phyloP scores from a whole-genome alignment of 2,329 filamentous ascomycete genomes.

The Phaeosphaeria sp. region DNA sequence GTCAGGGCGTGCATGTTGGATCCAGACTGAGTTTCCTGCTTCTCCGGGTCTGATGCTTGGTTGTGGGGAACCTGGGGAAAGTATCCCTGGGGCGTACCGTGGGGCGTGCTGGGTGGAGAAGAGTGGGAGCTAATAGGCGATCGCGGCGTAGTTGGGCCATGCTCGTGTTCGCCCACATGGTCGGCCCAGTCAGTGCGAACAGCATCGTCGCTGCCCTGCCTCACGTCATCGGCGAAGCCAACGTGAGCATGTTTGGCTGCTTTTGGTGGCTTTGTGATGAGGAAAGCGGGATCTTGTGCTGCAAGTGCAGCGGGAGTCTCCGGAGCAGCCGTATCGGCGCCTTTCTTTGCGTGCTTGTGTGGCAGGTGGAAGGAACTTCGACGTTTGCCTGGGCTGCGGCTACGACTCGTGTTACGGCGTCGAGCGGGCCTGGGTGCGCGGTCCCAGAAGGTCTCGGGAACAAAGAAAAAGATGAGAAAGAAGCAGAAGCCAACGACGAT shows the following conservation, averaged over 20 bases:
- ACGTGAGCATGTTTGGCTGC: slow-evolving; percentile 47
- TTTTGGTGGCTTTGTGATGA: slow-evolving; percentile 14
- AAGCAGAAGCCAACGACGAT: slow-evolving; percentile 77
- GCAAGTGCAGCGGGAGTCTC: neutral
- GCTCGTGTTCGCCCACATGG: slow-evolving; percentile 15
- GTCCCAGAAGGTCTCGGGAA: slow-evolving; percentile 97
- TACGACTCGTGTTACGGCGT: slow-evolving; percentile 43
- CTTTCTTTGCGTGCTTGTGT: slow-evolving; percentile 26
- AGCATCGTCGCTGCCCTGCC: slow-evolving; percentile 7
- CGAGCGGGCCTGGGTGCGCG: slow-evolving; percentile 67
- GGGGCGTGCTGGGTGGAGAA: slow-evolving; percentile 10
- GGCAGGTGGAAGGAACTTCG: slow-evolving; percentile 34
- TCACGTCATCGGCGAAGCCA: slow-evolving; percentile 59
- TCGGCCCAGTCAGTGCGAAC: slow-evolving; percentile 60
- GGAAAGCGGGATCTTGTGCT: neutral
- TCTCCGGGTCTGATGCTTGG: slow-evolving; percentile 22
- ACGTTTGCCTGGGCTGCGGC: slow-evolving; percentile 29
- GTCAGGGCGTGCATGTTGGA: slow-evolving; percentile 10
- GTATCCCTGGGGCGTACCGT: slow-evolving; percentile 20
- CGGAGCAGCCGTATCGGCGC: neutral
- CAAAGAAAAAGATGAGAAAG: slow-evolving; percentile 81
- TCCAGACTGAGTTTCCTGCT: slow-evolving; percentile 21
- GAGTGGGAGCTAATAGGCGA: slow-evolving; percentile 25
- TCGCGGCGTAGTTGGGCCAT: slow-evolving; percentile 13
- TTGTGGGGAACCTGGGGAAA: slow-evolving; percentile 14